A percentile compares a stretch with the other conserved stretches of the same genome.
Evolutionary conservation across 2,329 filamentous ascomycete genomes (phyloP).

Genomic region (Monosporascus sp.): DNA sequence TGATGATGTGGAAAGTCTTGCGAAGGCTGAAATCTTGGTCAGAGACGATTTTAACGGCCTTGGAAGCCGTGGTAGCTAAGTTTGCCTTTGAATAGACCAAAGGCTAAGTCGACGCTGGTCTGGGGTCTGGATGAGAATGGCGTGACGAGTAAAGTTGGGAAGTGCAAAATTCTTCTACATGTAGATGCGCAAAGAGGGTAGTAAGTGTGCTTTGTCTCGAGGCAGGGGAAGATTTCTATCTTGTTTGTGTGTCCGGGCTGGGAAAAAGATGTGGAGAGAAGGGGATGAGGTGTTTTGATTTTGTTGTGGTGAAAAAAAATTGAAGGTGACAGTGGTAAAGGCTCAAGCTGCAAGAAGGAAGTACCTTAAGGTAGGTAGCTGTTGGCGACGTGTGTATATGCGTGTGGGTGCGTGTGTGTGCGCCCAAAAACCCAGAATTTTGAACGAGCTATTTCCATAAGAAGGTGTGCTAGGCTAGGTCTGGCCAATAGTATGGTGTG

Average conservation of each 20-base stretch:
- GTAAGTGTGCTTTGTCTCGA: no score
- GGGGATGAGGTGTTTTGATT: no score
- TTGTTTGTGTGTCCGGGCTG: no score
- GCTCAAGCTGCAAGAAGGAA: no score
- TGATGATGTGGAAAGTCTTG: constrained; percentile 62
- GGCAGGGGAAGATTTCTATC: no score
- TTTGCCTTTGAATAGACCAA: constrained; percentile 65
- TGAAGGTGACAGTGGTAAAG: no score
- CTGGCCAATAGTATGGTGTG: background rate
- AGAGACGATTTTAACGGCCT: constrained; percentile 57
- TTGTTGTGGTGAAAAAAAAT: no score
- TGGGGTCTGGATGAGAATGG: background rate
- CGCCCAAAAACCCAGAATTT: background rate
- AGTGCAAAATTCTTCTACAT: background rate
- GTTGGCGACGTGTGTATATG: background rate
- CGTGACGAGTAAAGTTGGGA: constrained; percentile 1
- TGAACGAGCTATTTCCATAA: background rate
- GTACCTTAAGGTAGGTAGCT: no score
- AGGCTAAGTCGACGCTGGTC: constrained; percentile 41
- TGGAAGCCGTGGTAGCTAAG: constrained; percentile 53
- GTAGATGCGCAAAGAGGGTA: no score
- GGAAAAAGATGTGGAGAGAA: no score
- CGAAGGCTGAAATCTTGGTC: constrained; percentile 66
- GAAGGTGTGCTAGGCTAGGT: background rate
- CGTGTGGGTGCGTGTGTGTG: background rate